Conservation (phyloP, 2,329 filamentous ascomycete species). For the Blastomyces percursus region DNA sequence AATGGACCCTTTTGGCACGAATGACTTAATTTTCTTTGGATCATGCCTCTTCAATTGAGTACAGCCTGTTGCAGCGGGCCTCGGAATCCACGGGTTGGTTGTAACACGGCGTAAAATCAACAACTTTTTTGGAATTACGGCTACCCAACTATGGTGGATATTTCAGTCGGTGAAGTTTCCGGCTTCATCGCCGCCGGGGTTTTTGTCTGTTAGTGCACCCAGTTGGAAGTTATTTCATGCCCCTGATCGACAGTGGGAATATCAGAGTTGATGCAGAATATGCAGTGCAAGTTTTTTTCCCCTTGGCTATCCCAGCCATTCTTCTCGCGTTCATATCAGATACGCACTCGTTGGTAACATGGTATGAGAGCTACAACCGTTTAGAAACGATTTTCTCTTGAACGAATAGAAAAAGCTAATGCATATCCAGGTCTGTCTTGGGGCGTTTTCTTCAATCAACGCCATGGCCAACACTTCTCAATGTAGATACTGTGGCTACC, state of each 20-base stretch:
- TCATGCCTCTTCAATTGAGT: not conserved
- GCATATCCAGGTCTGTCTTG: conserved; percentile 25
- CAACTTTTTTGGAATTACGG: not conserved
- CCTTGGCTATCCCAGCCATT: conserved; percentile 28
- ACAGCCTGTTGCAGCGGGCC: not conserved
- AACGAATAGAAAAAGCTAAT: not conserved
- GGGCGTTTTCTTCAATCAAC: conserved; percentile 29
- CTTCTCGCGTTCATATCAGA: conserved; percentile 28
- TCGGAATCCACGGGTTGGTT: not conserved
- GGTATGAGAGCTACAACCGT: conserved; percentile 6
- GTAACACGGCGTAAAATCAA: not conserved
- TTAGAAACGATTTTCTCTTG: not conserved
- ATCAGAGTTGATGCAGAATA: conserved; percentile 1
- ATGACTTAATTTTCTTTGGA: not conserved
- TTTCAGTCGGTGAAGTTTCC: conserved; percentile 30
- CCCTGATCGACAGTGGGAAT: not conserved
- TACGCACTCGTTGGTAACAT: conserved; percentile 23
- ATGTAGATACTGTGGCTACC: conserved; percentile 27
- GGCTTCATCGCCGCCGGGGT: conserved; percentile 31
- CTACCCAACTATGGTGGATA: conserved; percentile 4
- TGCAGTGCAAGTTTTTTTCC: conserved; percentile 28
- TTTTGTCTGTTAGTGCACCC: conserved; percentile 19
- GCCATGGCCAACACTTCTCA: conserved; percentile 35
- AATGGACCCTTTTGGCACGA: not conserved
- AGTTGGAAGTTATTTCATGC: not conserved